phyloP scores from a whole-genome alignment of 768 basidiomycete genomes.

The Russula ochroleuca region DNA sequence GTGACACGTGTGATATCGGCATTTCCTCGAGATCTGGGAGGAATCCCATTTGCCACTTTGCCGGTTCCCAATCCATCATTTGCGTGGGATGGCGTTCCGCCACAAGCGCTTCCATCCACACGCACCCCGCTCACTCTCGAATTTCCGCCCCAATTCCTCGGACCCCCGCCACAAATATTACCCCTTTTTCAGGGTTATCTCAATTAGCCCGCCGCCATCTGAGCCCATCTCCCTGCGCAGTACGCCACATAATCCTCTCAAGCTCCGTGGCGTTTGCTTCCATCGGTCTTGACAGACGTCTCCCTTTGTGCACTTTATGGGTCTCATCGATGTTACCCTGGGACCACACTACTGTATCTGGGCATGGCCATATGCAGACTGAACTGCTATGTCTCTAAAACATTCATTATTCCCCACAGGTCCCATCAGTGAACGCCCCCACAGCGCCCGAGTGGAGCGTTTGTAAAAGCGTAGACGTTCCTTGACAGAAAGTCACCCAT shows the following conservation, averaged over 20 bases:
- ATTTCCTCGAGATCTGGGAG: not conserved
- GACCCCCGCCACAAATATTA: constrained; percentile 1
- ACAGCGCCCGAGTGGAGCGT: not conserved
- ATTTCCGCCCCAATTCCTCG: constrained; percentile 9
- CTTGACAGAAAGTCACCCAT: not conserved
- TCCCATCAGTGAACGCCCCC: not conserved
- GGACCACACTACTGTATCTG: not conserved
- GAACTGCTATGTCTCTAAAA: not conserved
- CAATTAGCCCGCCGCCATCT: not conserved
- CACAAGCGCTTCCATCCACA: constrained; percentile 21
- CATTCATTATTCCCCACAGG: not conserved
- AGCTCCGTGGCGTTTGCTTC: constrained; percentile 23
- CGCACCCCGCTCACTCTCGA: not conserved
- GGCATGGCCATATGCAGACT: not conserved
- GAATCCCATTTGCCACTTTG: not conserved
- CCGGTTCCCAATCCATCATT: constrained; percentile 14
- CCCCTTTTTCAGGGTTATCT: not conserved
- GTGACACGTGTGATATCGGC: constrained; percentile 12
- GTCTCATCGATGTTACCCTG: not conserved
- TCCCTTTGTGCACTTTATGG: constrained; percentile 12
- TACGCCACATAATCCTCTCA: constrained; percentile 14
- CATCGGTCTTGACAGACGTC: constrained; percentile 5
- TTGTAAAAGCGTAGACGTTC: not conserved
- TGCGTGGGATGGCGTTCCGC: constrained; percentile 15
- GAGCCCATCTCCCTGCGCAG: not conserved